phyloP scores from a whole-genome alignment of 2,329 filamentous ascomycete species.

The Teratosphaeria viscida region DNA sequence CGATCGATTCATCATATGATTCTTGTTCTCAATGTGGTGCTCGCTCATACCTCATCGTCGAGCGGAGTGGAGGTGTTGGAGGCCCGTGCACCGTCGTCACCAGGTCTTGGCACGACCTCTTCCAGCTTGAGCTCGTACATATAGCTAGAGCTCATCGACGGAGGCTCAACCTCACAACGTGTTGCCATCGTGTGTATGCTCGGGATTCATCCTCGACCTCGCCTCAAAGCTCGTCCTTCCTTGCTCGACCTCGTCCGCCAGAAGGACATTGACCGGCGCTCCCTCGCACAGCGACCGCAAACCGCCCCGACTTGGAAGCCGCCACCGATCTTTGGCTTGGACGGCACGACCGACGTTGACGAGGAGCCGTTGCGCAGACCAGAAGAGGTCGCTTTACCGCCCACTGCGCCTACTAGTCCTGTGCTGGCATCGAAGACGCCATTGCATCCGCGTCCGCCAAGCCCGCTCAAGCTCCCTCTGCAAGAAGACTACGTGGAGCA shows the following conservation, averaged over 20 bases:
- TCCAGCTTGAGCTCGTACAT: not conserved
- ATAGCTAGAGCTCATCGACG: not conserved
- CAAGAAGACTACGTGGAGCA: not conserved
- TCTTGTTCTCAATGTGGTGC: no score
- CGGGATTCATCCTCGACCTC: constrained; percentile 48
- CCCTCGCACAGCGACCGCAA: constrained; percentile 10
- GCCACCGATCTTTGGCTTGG: not conserved
- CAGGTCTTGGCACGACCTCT: not conserved
- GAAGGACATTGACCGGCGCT: constrained; percentile 38
- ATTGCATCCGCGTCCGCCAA: not conserved
- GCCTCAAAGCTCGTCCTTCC: constrained; percentile 49
- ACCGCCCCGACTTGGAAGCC: constrained; percentile 1
- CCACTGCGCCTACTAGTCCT: not conserved
- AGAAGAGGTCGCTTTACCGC: not conserved
- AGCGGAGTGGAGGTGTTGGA: not conserved
- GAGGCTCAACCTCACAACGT: not conserved
- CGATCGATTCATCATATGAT: no score
- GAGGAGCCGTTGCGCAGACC: not conserved
- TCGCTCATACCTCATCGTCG: no score
- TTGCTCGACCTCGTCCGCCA: constrained; percentile 51
- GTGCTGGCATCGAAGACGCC: not conserved
- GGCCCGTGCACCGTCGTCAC: not conserved
- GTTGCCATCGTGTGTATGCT: constrained; percentile 25
- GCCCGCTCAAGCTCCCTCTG: not conserved
- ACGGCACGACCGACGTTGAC: not conserved